Evolutionary conservation across 352 stramenopile genomes (phyloP), one percentile per base, ranked within the genome.

Genomic region (Phytophthora idaei): DNA sequence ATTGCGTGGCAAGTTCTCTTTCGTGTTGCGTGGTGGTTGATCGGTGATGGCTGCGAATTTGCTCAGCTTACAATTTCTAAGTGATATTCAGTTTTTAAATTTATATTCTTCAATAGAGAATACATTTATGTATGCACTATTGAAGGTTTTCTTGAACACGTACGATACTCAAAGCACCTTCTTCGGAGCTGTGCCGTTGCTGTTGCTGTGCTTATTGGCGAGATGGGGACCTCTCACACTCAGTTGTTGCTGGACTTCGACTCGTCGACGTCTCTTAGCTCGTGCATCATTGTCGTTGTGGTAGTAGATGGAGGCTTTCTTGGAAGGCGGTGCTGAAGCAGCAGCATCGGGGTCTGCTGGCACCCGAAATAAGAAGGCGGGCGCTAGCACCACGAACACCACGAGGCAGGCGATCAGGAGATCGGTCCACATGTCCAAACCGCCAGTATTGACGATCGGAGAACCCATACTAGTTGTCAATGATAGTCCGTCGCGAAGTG

Each of bases 351-450:
- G 10, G 5, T 58, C 41, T 25, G 27, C 27, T 12, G 59, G 44
- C 46, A 41, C 68, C 25, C 73, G 74, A 74, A 91, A 93, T 37
- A 87, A 73, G 68, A 79, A 80, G 9, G 82, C 75, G 4, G 85
- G 82, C 57, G 75, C 80, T 57, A 93, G 73, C 53, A 93, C 78
- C 54, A 90, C 73, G 61, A 90, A 78, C 64, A 91, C 75, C 54
- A 89, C 79, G 39, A 81, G 41, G 60, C 78, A 83, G 25, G 80
- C 84, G 29, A 93, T 68, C 14, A 83, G 34, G 21, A 93, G 72
- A 56, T 91, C 83, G 11, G 66, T 47, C 77, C 80, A 90, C 29
- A 93, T 29, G 50, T 81, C 76, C 36, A 67, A 34, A 15, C 66
- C 61, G 25, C 60, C 45, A 15, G 27, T 32, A 0, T 56, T 61